Percentiles rank a stretch among this genome's conserved stretches.
phyloP scores from a whole-genome alignment of 163 green algal species.

The Smithsoniella earleae region DNA sequence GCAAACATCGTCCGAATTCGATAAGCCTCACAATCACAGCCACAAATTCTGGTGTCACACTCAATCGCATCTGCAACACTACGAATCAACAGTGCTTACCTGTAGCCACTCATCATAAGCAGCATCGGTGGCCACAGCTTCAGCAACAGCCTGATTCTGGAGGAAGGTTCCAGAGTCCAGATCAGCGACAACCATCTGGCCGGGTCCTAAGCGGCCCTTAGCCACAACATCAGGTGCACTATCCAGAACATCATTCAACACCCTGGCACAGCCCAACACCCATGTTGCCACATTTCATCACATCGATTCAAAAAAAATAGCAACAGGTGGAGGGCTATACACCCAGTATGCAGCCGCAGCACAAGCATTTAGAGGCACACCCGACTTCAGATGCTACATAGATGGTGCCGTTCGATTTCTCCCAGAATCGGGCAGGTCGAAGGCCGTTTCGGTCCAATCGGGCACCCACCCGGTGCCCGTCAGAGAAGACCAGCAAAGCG shows the following conservation, averaged over 20 bases:
- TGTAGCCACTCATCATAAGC: conserved; percentile 86
- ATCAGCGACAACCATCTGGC: conserved; percentile 92
- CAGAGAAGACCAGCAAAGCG: conserved; percentile 92
- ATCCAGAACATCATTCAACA: conserved; percentile 71
- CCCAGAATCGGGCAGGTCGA: conserved; percentile 91
- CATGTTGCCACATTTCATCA: too few species aligned
- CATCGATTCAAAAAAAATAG: too few species aligned
- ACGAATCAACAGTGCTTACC: too few species aligned
- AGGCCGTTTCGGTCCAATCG: conserved; percentile 95
- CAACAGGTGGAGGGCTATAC: background rate
- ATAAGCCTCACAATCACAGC: background rate
- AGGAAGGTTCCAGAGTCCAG: conserved; percentile 67
- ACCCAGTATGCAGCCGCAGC: too few species aligned
- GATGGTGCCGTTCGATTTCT: conserved; percentile 86
- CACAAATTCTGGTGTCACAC: background rate
- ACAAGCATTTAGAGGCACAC: too few species aligned
- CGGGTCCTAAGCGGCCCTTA: conserved; percentile 93
- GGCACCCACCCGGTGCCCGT: conserved; percentile 77
- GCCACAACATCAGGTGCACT: conserved; percentile 71
- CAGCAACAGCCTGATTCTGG: conserved; percentile 74
- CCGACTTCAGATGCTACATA: conserved; percentile 94
- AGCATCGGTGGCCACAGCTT: conserved; percentile 52
- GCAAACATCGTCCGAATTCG: background rate
- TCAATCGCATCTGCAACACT: conserved; percentile 39
- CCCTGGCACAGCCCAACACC: too few species aligned